phyloP scores from a whole-genome alignment of 495 filamentous ascomycete species.

The Geopyxis carbonaria region DNA sequence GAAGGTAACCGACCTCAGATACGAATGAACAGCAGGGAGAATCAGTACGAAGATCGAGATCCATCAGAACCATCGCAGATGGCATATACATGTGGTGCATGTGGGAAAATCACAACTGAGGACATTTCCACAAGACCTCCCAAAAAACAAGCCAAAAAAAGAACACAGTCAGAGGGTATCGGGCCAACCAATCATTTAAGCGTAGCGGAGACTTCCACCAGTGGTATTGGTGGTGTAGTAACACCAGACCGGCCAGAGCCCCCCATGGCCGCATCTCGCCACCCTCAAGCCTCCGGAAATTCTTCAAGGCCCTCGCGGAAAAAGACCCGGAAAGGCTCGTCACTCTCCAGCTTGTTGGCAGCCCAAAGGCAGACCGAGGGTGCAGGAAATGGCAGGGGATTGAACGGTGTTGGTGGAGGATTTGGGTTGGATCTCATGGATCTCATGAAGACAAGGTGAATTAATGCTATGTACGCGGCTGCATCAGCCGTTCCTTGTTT shows the following conservation, averaged over 20 bases:
- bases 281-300: too few species aligned
- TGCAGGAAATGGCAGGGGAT: slow-evolving; percentile 3
- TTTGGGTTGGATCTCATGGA: slow-evolving; percentile 20
- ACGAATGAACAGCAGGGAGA: too few species aligned
- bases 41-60: too few species aligned
- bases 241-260: too few species aligned
- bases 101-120: not conserved
- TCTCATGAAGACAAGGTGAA: slow-evolving; percentile 21
- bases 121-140: not conserved
- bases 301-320: too few species aligned
- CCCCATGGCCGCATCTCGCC: too few species aligned
- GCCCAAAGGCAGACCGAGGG: slow-evolving; percentile 15
- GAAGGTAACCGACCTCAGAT: too few species aligned
- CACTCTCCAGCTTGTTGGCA: slow-evolving; percentile 12
- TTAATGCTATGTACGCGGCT: slow-evolving; percentile 6
- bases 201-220: too few species aligned
- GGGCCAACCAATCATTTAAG: too few species aligned
- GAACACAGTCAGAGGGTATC: too few species aligned
- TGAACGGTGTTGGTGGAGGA: slow-evolving; percentile 7
- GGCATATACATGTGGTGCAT: not conserved
- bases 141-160: too few species aligned
- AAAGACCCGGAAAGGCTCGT: slow-evolving; percentile 15
- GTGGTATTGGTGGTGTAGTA: too few species aligned
- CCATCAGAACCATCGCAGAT: not conserved
- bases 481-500: not conserved